Evolutionary conservation across 2,329 filamentous ascomycete genomes (phyloP).

Genomic region (Thelonectria blattea): DNA sequence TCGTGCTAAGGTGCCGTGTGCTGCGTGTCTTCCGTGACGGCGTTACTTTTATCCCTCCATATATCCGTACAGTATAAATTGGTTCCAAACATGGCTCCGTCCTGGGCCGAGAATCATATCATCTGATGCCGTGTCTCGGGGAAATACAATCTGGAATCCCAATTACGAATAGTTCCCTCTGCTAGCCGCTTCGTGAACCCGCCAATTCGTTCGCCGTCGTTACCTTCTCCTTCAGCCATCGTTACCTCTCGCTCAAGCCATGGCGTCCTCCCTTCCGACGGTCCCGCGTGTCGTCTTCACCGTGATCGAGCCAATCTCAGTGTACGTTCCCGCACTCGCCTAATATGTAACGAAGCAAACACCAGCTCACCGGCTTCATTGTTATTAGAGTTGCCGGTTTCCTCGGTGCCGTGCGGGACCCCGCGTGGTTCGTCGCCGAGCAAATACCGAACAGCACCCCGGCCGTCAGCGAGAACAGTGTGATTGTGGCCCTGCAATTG

Average conservation of each 20-base stretch:
- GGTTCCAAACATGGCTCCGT: too few species aligned
- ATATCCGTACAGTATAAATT: neutral
- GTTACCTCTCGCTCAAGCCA: slow-evolving; percentile 38
- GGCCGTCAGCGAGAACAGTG: slow-evolving; percentile 51
- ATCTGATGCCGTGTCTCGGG: neutral
- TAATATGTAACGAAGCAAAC: slow-evolving; percentile 18
- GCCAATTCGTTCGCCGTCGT: neutral
- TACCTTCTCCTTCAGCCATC: too few species aligned
- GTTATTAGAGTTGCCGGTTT: slow-evolving; percentile 62
- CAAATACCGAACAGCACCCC: slow-evolving; percentile 56
- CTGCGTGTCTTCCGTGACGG: too few species aligned
- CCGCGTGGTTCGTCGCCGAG: slow-evolving; percentile 67
- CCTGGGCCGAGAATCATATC: neutral
- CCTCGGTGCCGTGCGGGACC: slow-evolving; percentile 59
- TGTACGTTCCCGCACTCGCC: slow-evolving; percentile 53
- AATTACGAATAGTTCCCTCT: neutral
- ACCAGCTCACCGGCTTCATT: neutral
- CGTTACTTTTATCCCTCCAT: slow-evolving; percentile 13
- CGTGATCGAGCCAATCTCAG: slow-evolving; percentile 70
- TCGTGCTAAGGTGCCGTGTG: too few species aligned
- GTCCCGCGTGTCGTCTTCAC: slow-evolving; percentile 72
- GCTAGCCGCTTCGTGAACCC: neutral
- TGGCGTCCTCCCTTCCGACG: slow-evolving; percentile 67
- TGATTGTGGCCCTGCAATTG: slow-evolving; percentile 69
- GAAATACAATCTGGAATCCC: neutral